Base-by-base conservation (phyloP, 306 rosid species). In the Dalbergia cultrata region DNA sequence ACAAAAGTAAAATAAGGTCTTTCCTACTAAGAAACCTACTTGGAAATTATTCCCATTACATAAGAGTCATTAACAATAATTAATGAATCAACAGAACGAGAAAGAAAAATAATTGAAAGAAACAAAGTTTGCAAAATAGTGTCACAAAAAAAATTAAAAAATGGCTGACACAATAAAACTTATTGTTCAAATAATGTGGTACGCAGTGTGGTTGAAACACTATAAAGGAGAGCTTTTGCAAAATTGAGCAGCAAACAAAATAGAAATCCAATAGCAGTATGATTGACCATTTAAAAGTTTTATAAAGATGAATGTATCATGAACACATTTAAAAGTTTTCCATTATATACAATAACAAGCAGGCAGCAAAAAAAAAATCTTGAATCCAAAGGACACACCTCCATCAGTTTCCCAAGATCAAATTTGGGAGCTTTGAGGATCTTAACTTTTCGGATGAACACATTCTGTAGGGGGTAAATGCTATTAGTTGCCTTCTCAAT, bases 391-490 rank as follows among this genome's bases (percentile, higher is more conserved):
- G 1, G n/a, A 5, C 35, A 68, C 84, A 89, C 99, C 96, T 95
- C 99, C 99, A 95, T 95, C 80, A 95, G 71, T 85, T 91, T 95
- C 34, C 95, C 95, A 43, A 95, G 97, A 83, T 95, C 98, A 71
- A 93, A 95, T 81, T 95, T 95, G 1, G 99, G 99, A 41, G 99
- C 97, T 71, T 95, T 95, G 88, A 95, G 81, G 77, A 95, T 95
- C 90, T 95, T 95, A 9, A 93, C 99, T 84, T 95, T 95, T 2
- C 98, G 76, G 43, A 95, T 95, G 80, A 88, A 95, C 8, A 95
- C 98, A 67, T 95, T 93, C 77, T 95, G 97, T 2, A 93, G 82
- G 1, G 98, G 99, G 81, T 89, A 95, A 83, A 95, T 95, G 82
- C 96, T 81, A 9, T 82, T 75, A 0, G 99, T 95, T 7, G 93